Evolutionary conservation across 768 basidiomycete species (phyloP).

Genomic region (Podaxis sp.): DNA sequence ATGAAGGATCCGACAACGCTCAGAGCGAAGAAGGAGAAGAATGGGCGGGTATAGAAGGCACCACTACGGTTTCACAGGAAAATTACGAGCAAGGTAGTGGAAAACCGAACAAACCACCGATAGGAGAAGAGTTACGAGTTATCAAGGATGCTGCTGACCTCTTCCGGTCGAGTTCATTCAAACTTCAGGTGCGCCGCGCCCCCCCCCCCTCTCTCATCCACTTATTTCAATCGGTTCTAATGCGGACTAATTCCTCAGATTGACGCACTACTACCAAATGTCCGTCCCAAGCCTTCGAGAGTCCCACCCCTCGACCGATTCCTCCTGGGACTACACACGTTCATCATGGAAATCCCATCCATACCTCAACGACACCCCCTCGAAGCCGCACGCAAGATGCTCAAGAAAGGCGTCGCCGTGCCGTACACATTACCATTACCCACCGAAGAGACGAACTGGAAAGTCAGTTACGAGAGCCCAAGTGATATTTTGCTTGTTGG

Average conservation of each 20-base stretch:
- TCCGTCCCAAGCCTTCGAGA: constrained; percentile 63
- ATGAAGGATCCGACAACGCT: constrained; percentile 2
- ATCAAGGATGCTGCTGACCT: constrained; percentile 77
- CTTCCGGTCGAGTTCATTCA: constrained; percentile 79
- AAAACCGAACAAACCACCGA: constrained; percentile 54
- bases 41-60: constrained; percentile 16
- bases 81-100: constrained; percentile 17
- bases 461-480: constrained; percentile 77
- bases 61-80: not conserved
- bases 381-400: constrained; percentile 54
- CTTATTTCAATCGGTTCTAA: not conserved
- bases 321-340: constrained; percentile 65
- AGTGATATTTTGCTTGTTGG: constrained; percentile 77
- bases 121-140: constrained; percentile 65
- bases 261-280: constrained; percentile 75
- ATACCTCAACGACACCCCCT: constrained; percentile 65
- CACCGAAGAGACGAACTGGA: constrained; percentile 84
- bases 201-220: too few species aligned
- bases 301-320: constrained; percentile 64
- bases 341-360: constrained; percentile 59
- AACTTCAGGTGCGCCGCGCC: constrained; percentile 73
- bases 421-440: constrained; percentile 73
- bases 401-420: constrained; percentile 57
- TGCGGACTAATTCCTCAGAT: constrained; percentile 50
- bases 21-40: constrained; percentile 12